phyloP scores from a whole-genome alignment of 139 green algal genomes.

The Tetradesmus obliquus region DNA sequence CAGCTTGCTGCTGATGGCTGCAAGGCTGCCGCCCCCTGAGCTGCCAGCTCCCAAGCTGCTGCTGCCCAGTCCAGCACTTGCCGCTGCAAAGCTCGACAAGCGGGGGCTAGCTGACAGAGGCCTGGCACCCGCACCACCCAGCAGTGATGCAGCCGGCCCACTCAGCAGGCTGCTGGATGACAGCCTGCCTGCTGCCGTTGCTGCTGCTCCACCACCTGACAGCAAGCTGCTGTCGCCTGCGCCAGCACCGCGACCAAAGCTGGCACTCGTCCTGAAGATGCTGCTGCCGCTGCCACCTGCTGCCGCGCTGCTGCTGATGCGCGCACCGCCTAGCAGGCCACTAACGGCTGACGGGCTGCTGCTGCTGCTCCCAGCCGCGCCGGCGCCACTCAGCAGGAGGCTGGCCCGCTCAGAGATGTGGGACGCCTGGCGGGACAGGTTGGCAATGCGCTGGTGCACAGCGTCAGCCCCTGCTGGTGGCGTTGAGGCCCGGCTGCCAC shows the following conservation, averaged over 20 bases:
- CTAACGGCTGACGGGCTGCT: background rate
- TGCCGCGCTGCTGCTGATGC: background rate
- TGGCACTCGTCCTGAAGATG: background rate
- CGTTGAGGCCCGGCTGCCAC: background rate
- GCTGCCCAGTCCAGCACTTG: background rate
- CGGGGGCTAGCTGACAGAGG: slow-evolving; percentile 20
- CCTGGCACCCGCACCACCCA: background rate
- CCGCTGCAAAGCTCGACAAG: background rate
- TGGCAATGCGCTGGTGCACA: slow-evolving; percentile 28
- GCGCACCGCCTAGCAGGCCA: background rate
- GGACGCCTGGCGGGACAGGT: slow-evolving; percentile 9
- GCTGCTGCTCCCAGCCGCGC: background rate
- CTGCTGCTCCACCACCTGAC: background rate
- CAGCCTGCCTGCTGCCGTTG: background rate
- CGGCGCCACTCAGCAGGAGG: background rate
- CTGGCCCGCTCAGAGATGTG: slow-evolving; percentile 15
- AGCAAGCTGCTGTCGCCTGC: background rate
- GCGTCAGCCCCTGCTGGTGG: background rate
- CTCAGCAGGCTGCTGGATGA: background rate
- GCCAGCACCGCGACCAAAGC: background rate
- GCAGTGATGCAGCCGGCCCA: background rate
- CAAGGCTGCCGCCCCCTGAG: background rate
- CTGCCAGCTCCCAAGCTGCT: background rate
- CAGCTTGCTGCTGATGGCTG: background rate
- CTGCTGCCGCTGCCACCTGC: background rate